phyloP scores from a whole-genome alignment of 257 asterid species.

The Solanum neorickii region DNA sequence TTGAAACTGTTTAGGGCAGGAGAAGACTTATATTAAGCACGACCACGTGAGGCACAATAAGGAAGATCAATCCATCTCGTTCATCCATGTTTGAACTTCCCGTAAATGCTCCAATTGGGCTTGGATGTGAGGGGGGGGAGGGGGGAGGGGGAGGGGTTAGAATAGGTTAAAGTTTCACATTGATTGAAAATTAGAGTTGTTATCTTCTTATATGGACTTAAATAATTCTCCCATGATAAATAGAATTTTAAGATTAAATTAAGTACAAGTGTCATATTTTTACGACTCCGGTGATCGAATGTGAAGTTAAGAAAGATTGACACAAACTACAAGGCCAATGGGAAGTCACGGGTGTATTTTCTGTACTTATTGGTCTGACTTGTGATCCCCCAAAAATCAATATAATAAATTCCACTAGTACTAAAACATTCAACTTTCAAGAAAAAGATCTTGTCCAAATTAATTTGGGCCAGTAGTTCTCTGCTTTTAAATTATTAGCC shows the following conservation, averaged over 20 bases:
- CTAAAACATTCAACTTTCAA: background rate
- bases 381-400: background rate
- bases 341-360: slow-evolving; percentile 16
- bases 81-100: background rate
- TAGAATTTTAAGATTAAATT: no score
- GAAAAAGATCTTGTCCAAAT: background rate
- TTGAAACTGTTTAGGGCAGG: no score
- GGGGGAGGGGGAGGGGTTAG: no score
- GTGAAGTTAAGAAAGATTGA: background rate
- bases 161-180: no score
- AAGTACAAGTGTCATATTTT: no score
- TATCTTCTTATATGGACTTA: no score
- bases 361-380: background rate
- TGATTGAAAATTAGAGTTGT: no score
- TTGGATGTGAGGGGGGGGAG: background rate
- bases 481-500: background rate
- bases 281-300: background rate
- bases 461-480: background rate
- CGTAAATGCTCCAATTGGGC: background rate
- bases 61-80: no score
- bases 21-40: no score
- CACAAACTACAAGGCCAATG: slow-evolving; percentile 9
- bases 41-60: no score
- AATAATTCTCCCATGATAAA: no score
- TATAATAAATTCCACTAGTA: background rate